These are phyloP conservation scores for Aspergillus cavernicola DNA, from an alignment of 495 filamentous ascomycete genomes.

Conservation along the genomic window DNA sequence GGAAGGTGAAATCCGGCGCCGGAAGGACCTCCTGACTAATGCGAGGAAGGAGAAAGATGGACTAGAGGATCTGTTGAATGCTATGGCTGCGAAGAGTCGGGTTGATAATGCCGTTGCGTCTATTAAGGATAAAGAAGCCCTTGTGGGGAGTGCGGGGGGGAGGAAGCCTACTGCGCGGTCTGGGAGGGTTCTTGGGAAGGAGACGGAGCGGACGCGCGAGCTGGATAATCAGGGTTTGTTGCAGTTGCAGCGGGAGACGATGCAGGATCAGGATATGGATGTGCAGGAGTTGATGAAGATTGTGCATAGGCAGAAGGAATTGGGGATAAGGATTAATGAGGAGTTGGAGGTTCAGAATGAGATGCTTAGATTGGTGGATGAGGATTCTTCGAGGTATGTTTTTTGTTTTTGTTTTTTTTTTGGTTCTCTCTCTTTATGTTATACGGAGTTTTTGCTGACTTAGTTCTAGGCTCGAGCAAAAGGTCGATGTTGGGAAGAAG, in stretches of 20 bases:
- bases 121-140: conserved; percentile 52
- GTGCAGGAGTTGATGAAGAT: conserved; percentile 73
- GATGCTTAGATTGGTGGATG: conserved; percentile 70
- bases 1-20: conserved; percentile 80
- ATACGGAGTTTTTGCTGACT: conserved; percentile 13
- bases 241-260: conserved; percentile 77
- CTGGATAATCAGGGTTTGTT: conserved; percentile 86
- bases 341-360: conserved; percentile 83
- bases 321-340: conserved; percentile 78
- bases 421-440: not conserved
- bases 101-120: conserved; percentile 47
- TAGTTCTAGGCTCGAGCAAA: conserved; percentile 56
- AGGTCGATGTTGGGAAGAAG: conserved; percentile 80
- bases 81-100: conserved; percentile 58
- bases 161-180: conserved; percentile 31
- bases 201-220: conserved; percentile 84
- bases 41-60: conserved; percentile 83
- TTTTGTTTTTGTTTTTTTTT: not conserved
- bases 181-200: conserved; percentile 77
- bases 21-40: conserved; percentile 73
- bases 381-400: conserved; percentile 64
- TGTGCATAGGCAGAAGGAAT: conserved; percentile 75
- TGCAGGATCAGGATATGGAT: conserved; percentile 80
- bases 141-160: conserved; percentile 32
- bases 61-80: conserved; percentile 74